Evolutionary conservation across 148 eudicot genomes (phyloP).

Genomic region (Gaultheria prostrata): DNA sequence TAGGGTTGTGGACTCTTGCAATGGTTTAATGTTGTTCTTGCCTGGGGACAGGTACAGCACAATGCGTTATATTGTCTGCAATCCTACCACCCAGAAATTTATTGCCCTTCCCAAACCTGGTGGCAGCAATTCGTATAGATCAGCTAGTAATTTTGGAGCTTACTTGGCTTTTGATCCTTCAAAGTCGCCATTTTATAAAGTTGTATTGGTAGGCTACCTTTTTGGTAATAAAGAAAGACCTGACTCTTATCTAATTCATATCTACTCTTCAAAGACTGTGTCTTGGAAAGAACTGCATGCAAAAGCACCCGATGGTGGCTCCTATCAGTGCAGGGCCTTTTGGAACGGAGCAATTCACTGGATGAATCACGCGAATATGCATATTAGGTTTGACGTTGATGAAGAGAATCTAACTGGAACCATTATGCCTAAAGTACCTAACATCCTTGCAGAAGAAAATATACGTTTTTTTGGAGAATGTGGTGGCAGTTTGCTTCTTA

Average conservation of each 20-base stretch:
- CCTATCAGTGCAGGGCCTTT: neutral
- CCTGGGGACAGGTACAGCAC: too few species aligned
- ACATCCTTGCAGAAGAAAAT: neutral
- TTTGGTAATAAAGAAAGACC: neutral
- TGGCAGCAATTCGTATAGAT: too few species aligned
- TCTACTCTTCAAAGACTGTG: neutral
- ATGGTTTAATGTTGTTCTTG: too few species aligned
- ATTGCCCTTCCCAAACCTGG: neutral
- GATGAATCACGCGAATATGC: neutral
- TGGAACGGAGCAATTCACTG: neutral
- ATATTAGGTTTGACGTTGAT: neutral
- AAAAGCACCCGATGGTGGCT: neutral
- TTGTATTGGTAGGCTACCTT: neutral
- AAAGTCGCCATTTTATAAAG: neutral
- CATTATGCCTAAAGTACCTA: neutral
- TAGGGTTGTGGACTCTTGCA: too few species aligned
- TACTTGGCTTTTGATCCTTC: slow-evolving; percentile 10
- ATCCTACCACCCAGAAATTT: neutral
- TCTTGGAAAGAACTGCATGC: neutral
- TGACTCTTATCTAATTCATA: neutral
- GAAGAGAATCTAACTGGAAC: neutral
- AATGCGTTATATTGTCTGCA: neutral
- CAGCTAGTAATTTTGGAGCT: too few species aligned
- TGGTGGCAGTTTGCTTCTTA: slow-evolving; percentile 1
- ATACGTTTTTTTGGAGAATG: neutral